These are phyloP conservation scores for Pichia sp. DNA, from an alignment of 1,139 yeast genomes.

Conservation along the genomic window DNA sequence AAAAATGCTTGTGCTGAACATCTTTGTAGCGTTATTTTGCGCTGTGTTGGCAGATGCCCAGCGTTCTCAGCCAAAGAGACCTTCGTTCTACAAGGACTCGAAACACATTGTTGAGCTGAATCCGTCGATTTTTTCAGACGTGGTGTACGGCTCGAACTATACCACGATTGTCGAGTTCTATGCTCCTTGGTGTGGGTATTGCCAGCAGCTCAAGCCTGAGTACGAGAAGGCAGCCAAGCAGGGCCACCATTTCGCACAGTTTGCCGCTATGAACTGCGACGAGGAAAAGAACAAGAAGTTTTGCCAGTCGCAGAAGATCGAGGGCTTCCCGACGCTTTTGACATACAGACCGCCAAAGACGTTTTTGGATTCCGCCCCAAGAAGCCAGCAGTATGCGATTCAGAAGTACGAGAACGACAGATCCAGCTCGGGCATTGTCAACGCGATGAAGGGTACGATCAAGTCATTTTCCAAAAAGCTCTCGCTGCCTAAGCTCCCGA, in stretches of 20 bases:
- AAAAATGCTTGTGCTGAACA: neutral
- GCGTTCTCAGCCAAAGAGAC: slow-evolving; percentile 5
- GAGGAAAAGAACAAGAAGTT: slow-evolving; percentile 57
- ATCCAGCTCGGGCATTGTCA: slow-evolving; percentile 52
- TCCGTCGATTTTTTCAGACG: slow-evolving; percentile 51
- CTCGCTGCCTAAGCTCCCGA: slow-evolving; percentile 34
- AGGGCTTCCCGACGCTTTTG: slow-evolving; percentile 79
- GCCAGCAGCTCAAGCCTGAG: slow-evolving; percentile 54
- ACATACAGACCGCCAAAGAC: slow-evolving; percentile 80
- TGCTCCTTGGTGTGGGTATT: slow-evolving; percentile 96
- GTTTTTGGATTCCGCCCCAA: slow-evolving; percentile 29
- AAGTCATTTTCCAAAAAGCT: slow-evolving; percentile 68
- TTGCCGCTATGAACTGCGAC: slow-evolving; percentile 89
- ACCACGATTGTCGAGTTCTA: slow-evolving; percentile 86
- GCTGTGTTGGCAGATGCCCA: slow-evolving; percentile 2
- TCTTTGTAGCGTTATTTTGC: slow-evolving; percentile 1
- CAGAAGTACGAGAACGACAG: slow-evolving; percentile 74
- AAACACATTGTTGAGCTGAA: slow-evolving; percentile 27
- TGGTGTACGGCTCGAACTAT: slow-evolving; percentile 64
- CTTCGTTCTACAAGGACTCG: slow-evolving; percentile 23
- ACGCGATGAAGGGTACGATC: slow-evolving; percentile 56
- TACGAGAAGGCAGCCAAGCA: slow-evolving; percentile 61
- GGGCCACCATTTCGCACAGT: slow-evolving; percentile 58
- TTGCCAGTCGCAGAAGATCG: slow-evolving; percentile 62
- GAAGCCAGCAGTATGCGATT: slow-evolving; percentile 44